Evolutionary conservation across 2,329 filamentous ascomycete genomes (phyloP).

Genomic region (Alternaria sp.): DNA sequence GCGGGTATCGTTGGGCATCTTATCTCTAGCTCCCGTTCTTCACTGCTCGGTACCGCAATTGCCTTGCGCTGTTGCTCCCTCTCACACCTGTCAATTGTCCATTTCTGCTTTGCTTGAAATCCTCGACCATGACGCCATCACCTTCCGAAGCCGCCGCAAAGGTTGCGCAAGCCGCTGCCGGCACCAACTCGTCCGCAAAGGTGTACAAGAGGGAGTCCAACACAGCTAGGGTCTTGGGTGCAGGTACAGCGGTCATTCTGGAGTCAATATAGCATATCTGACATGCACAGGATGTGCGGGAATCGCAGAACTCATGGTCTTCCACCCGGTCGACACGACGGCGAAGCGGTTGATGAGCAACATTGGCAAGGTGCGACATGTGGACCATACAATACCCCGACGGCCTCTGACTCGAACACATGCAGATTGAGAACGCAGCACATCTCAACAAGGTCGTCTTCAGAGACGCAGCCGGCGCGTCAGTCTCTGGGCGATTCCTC

Average conservation of each 20-base stretch:
- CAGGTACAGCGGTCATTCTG: constrained; percentile 66
- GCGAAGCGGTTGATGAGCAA: constrained; percentile 99
- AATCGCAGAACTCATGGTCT: constrained; percentile 90
- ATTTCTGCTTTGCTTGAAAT: neutral
- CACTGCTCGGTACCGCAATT: constrained; percentile 12
- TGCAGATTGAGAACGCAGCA: constrained; percentile 62
- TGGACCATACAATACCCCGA: neutral
- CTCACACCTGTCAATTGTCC: neutral
- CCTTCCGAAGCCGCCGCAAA: constrained; percentile 38
- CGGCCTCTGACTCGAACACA: constrained; percentile 20
- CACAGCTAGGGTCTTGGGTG: constrained; percentile 84
- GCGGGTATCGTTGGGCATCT: constrained; percentile 3
- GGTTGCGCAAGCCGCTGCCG: constrained; percentile 35
- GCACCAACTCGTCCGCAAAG: constrained; percentile 56
- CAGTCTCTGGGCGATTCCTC: constrained; percentile 79
- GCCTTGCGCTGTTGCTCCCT: constrained; percentile 17
- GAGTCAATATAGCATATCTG: constrained; percentile 1
- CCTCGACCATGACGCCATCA: constrained; percentile 36
- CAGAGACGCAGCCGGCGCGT: constrained; percentile 80
- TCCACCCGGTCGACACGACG: constrained; percentile 85
- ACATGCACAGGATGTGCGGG: constrained; percentile 77
- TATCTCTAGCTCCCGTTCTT: constrained; percentile 15
- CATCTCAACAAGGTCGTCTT: constrained; percentile 93
- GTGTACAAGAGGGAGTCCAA: constrained; percentile 86
- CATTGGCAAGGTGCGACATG: constrained; percentile 68